A percentile compares a stretch with the other conserved stretches of the same genome.
Conservation (phyloP, 306 rosid genomes). For the Vachellia pachyceras region DNA sequence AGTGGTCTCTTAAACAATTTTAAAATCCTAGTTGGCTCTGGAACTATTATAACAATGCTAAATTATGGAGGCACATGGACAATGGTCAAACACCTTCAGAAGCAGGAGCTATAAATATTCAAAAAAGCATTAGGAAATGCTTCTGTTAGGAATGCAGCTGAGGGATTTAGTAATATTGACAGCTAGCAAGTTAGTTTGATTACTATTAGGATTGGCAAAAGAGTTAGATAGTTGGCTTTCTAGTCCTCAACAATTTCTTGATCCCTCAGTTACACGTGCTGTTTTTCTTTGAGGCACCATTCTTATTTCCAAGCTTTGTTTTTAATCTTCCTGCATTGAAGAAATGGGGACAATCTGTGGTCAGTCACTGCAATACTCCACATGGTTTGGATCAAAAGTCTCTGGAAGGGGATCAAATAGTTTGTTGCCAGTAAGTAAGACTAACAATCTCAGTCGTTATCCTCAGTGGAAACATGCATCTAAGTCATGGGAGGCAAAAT, state of each 20-base stretch:
- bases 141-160: neutral
- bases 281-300: neutral
- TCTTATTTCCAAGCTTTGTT: neutral
- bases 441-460: neutral
- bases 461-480: neutral
- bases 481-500: neutral
- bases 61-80: neutral
- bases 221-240: neutral
- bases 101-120: neutral
- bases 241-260: neutral
- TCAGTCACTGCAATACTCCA: neutral
- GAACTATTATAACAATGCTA: neutral
- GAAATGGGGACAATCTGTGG: conserved; percentile 11
- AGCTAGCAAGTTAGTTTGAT: neutral
- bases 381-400: neutral
- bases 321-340: conserved; percentile 16
- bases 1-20: neutral
- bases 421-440: neutral
- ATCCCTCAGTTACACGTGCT: neutral
- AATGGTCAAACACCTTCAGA: neutral
- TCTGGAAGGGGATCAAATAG: neutral
- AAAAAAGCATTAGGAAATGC: neutral
- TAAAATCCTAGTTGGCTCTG: neutral
- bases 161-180: neutral
- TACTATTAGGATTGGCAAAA: neutral